Base-by-base conservation (phyloP, 1,284 basidiomycete species). In the Vanrija humicola region DNA sequence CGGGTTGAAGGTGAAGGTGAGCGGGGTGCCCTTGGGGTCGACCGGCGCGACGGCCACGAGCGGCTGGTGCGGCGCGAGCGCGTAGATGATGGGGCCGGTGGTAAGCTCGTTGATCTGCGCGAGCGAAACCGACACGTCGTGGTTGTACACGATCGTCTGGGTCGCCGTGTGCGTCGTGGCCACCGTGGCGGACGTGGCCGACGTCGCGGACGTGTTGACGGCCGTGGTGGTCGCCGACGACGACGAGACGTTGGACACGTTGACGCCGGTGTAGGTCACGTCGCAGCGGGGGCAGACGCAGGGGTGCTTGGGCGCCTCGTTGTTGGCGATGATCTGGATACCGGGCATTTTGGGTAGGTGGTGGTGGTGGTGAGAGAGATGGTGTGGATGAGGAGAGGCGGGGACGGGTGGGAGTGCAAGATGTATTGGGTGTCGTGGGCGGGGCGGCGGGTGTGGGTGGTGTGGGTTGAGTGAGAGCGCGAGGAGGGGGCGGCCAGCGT, bases 91-190 rank as follows among this genome's bases (percentile, higher is more conserved):
- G 21, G 28, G 16, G 38, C 54, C 54, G 34, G 48, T 46, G 28
- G 44, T 8, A 38, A 59, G 58, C 16, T 45, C 42, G 42, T 59
- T 59, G 44, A 59, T 46, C 50, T 59, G 54, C 39, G 19, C 21
- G 18, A 59, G 49, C 19, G 52, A 46, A 26, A 55, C 43, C 25
- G 45, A 50, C 34, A 59, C 58, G 48, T 59, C 58, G 58, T 59
- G 58, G 43, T 34, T 45, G 34, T 34, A 34, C 9, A 34, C 34
- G 34, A 34, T 34, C 6, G 34, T 34, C 34, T 34, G 34, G 34
- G 34, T 34, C 9, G 34, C 34, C 34, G 34, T 34, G 34, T 34
- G 34, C 9, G 34, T 34, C 5, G 34, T 12, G 10, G 34, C 34
- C 9, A 34, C 12, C 9, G 34, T 34, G 9, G 34, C 9, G 10